These are phyloP conservation scores for Pisolithus microcarpus DNA, from an alignment of 768 basidiomycete species.

Conservation along the genomic window DNA sequence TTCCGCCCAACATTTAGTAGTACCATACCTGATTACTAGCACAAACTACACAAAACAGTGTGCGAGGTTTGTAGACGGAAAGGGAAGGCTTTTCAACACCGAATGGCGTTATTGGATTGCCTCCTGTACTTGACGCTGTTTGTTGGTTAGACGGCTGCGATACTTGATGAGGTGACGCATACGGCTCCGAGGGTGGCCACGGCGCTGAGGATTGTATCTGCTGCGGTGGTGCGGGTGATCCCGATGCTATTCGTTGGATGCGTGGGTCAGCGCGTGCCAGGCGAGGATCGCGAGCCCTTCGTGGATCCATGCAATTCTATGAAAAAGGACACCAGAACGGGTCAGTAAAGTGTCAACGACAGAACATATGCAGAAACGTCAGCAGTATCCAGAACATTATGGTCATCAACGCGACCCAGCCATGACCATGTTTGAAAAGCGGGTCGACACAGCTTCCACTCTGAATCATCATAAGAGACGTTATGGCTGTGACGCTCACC, in stretches of 20 bases:
- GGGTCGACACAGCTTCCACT: slow-evolving; percentile 87
- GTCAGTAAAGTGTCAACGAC: slow-evolving; percentile 9
- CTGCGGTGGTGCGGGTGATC: slow-evolving; percentile 27
- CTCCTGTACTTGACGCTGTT: slow-evolving; percentile 6
- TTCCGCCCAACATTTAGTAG: background rate
- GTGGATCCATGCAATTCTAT: slow-evolving; percentile 58
- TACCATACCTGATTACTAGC: slow-evolving; percentile 88
- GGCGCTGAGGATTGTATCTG: slow-evolving; percentile 9
- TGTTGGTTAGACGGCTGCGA: slow-evolving; percentile 14
- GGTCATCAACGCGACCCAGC: slow-evolving; percentile 72
- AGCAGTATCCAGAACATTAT: slow-evolving; percentile 92
- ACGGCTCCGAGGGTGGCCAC: slow-evolving; percentile 16
- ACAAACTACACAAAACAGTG: slow-evolving; percentile 95
- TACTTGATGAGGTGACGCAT: slow-evolving; percentile 1
- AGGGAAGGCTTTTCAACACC: slow-evolving; percentile 7
- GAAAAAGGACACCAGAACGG: slow-evolving; percentile 6
- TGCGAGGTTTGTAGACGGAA: slow-evolving; percentile 52
- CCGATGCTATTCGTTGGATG: slow-evolving; percentile 42
- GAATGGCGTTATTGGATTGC: background rate
- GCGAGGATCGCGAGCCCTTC: slow-evolving; percentile 75
- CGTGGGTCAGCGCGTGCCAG: slow-evolving; percentile 66
- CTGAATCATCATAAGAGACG: slow-evolving; percentile 67
- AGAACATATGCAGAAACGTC: slow-evolving; percentile 35
- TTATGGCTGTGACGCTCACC: slow-evolving; percentile 16
- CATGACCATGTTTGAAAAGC: slow-evolving; percentile 18